phyloP scores from a whole-genome alignment of 352 stramenopile species.

The Phytophthora europaea region DNA sequence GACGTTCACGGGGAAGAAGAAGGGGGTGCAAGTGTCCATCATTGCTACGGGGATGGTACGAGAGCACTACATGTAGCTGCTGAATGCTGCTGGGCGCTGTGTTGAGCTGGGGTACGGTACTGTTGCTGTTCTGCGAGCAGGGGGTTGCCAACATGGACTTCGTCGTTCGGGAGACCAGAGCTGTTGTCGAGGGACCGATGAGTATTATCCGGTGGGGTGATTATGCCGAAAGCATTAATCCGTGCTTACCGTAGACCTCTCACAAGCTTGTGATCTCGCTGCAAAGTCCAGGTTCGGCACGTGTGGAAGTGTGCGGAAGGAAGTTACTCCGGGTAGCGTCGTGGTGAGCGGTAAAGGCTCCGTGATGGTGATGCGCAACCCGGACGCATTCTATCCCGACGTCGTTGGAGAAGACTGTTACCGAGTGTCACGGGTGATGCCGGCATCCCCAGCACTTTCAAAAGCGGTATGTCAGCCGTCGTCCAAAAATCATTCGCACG shows the following conservation, averaged over 20 bases:
- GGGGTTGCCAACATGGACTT: slow-evolving; percentile 83
- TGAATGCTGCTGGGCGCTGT: neutral
- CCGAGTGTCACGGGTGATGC: slow-evolving; percentile 49
- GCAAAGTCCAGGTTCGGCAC: slow-evolving; percentile 54
- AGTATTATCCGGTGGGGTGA: slow-evolving; percentile 54
- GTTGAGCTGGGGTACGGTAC: no score
- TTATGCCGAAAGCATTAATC: neutral
- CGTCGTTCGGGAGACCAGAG: slow-evolving; percentile 68
- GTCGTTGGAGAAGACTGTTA: slow-evolving; percentile 33
- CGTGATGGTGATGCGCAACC: slow-evolving; percentile 44
- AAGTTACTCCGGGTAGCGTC: slow-evolving; percentile 58
- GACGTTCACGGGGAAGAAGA: slow-evolving; percentile 65
- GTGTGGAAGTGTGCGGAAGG: slow-evolving; percentile 53
- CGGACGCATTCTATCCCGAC: slow-evolving; percentile 62
- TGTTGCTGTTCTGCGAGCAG: slow-evolving; percentile 17
- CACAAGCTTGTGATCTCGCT: neutral
- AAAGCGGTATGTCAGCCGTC: slow-evolving; percentile 24
- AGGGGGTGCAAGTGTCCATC: slow-evolving; percentile 59
- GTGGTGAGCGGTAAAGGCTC: slow-evolving; percentile 61
- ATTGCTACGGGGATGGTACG: slow-evolving; percentile 72
- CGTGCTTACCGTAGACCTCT: no score
- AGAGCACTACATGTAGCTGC: neutral
- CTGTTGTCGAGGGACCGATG: slow-evolving; percentile 59
- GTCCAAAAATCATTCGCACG: neutral
- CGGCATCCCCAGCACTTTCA: slow-evolving; percentile 38